Evolutionary conservation across 768 basidiomycete genomes (phyloP).

Genomic region (Amanita subjunquillea): DNA sequence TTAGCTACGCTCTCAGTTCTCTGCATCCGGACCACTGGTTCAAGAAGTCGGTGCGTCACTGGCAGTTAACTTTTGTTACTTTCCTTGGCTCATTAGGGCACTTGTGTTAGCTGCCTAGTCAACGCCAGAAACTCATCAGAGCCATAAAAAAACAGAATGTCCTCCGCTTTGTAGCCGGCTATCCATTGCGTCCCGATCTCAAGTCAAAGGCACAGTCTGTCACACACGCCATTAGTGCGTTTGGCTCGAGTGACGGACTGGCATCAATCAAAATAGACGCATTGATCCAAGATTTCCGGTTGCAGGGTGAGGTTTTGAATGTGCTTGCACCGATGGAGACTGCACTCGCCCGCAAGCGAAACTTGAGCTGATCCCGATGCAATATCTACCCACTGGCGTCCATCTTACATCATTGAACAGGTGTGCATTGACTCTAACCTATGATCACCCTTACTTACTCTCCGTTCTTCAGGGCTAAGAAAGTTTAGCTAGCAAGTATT

Average conservation of each 20-base stretch:
- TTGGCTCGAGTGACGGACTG: constrained; percentile 1
- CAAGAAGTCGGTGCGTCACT: constrained; percentile 1
- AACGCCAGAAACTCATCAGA: constrained; percentile 9
- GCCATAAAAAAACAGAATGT: constrained; percentile 4
- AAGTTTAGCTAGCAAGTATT: too few species aligned
- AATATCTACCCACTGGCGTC: too few species aligned
- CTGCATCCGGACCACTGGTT: constrained; percentile 10
- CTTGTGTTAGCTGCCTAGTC: background rate
- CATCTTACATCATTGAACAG: too few species aligned
- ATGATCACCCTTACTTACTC: too few species aligned
- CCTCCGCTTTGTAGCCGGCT: constrained; percentile 10
- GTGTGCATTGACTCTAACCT: too few species aligned
- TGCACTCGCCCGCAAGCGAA: too few species aligned
- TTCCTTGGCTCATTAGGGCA: background rate
- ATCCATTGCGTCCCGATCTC: constrained; percentile 8
- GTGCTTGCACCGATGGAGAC: background rate
- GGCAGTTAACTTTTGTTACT: background rate
- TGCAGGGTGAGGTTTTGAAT: background rate
- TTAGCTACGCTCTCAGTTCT: constrained; percentile 5
- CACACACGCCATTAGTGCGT: background rate
- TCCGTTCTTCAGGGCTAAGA: too few species aligned
- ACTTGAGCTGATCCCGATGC: too few species aligned
- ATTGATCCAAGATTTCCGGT: background rate
- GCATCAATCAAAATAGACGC: background rate
- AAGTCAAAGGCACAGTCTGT: background rate